These are phyloP conservation scores for Daldinia vernicosa DNA, from an alignment of 495 filamentous ascomycete genomes.

Conservation along the genomic window DNA sequence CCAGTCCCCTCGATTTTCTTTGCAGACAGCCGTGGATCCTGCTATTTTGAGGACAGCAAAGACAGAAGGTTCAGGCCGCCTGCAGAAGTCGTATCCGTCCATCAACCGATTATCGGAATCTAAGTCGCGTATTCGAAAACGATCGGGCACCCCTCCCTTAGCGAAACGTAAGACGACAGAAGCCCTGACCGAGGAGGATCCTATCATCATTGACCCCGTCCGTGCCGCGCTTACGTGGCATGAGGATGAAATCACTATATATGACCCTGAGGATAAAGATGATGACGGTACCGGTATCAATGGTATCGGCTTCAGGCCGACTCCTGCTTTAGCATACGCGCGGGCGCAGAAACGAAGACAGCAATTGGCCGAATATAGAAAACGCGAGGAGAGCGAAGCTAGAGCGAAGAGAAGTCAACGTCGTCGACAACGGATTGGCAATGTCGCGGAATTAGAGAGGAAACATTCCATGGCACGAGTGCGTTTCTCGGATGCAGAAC, in stretches of 20 bases:
- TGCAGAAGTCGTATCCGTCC: constrained; percentile 49
- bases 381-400: constrained; percentile 83
- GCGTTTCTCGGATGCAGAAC: constrained; percentile 41
- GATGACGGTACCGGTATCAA: constrained; percentile 86
- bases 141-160: constrained; percentile 56
- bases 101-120: constrained; percentile 52
- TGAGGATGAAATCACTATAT: constrained; percentile 84
- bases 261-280: constrained; percentile 74
- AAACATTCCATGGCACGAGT: constrained; percentile 44
- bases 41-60: constrained; percentile 44
- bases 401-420: constrained; percentile 75
- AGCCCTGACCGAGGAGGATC: constrained; percentile 34
- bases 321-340: constrained; percentile 80
- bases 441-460: constrained; percentile 32
- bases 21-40: constrained; percentile 43
- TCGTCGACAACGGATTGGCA: constrained; percentile 54
- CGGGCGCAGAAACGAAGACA: constrained; percentile 77
- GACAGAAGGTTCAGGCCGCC: constrained; percentile 26
- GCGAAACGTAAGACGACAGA: constrained; percentile 37
- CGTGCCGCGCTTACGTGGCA: constrained; percentile 76
- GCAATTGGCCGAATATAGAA: constrained; percentile 86
- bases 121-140: constrained; percentile 52
- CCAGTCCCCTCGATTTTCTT: constrained; percentile 34
- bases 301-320: constrained; percentile 91
- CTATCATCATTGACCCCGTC: constrained; percentile 58